A percentile compares a stretch with the other conserved stretches of the same genome.
Evolutionary conservation across 257 asterid genomes (phyloP).

Genomic region (Leptodermis oblonga): DNA sequence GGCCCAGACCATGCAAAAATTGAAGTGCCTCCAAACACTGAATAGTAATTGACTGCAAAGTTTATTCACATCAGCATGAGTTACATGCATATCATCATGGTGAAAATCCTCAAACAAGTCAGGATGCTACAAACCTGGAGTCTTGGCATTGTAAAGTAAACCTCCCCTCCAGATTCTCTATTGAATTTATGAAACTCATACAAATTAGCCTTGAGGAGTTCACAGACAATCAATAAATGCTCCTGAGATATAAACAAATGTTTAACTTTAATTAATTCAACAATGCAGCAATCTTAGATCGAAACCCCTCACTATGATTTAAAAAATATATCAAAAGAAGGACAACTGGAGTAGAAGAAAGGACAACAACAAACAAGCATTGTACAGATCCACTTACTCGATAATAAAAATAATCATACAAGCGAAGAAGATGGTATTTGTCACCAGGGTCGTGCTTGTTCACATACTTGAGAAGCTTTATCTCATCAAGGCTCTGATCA

Average conservation of each 20-base stretch:
- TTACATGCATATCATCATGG: conserved; percentile 16
- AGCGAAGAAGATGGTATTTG: conserved; percentile 87
- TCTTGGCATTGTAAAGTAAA: conserved; percentile 98
- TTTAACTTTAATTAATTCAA: conserved; percentile 10
- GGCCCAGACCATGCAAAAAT: conserved; percentile 90
- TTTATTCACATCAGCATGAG: conserved; percentile 25
- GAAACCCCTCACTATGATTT: neutral
- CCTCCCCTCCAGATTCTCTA: conserved; percentile 99
- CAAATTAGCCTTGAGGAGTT: conserved; percentile 93
- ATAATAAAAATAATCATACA: conserved; percentile 93
- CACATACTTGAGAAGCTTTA: conserved; percentile 95
- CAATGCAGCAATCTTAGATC: conserved; percentile 16
- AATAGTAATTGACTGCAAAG: conserved; percentile 83
- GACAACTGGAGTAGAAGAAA: neutral
- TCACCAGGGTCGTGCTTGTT: conserved; percentile 98
- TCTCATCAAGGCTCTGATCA: conserved; percentile 99
- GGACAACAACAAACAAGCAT: neutral
- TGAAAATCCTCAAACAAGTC: conserved; percentile 11
- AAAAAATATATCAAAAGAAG: conserved; percentile 1
- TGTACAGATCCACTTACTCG: conserved; percentile 54
- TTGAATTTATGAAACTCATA: conserved; percentile 95
- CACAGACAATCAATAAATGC: conserved; percentile 92
- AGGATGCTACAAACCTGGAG: conserved; percentile 64
- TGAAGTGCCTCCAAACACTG: conserved; percentile 98
- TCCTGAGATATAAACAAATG: conserved; percentile 50